A percentile compares a stretch with the other conserved stretches of the same genome.
phyloP scores from a whole-genome alignment of 2,329 filamentous ascomycete species.

The Fusarium goolgardi region DNA sequence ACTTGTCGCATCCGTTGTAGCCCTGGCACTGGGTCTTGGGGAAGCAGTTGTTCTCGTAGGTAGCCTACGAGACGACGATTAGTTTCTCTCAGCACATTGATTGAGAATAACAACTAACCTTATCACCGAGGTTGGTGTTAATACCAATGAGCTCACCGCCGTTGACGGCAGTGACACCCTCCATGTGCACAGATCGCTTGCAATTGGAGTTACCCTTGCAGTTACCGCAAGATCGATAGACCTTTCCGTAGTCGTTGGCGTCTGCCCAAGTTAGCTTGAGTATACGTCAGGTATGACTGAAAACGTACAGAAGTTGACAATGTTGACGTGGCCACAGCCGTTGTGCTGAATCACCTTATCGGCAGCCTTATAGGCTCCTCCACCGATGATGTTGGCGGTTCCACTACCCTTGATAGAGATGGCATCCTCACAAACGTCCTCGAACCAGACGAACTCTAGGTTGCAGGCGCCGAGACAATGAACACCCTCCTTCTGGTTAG shows the following conservation, averaged over 20 bases:
- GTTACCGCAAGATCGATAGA: slow-evolving; percentile 46
- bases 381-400: slow-evolving; percentile 55
- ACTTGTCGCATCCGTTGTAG: slow-evolving; percentile 48
- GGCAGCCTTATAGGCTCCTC: slow-evolving; percentile 57
- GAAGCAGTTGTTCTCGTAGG: slow-evolving; percentile 49
- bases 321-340: slow-evolving; percentile 57
- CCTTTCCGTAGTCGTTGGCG: slow-evolving; percentile 61
- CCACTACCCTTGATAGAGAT: slow-evolving; percentile 42
- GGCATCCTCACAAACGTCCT: slow-evolving; percentile 57
- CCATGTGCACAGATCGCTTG: slow-evolving; percentile 58
- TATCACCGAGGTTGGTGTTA: slow-evolving; percentile 54
- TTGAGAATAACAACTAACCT: slow-evolving; percentile 6
- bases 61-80: slow-evolving; percentile 30
- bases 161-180: slow-evolving; percentile 53
- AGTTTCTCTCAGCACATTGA: neutral
- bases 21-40: slow-evolving; percentile 47
- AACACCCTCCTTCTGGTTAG: slow-evolving; percentile 58
- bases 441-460: slow-evolving; percentile 61
- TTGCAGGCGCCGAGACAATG: slow-evolving; percentile 59
- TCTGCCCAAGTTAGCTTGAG: slow-evolving; percentile 19
- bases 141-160: slow-evolving; percentile 58
- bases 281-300: rapidly evolving
- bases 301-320: slow-evolving; percentile 47
- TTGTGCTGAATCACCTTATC: slow-evolving; percentile 63
- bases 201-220: slow-evolving; percentile 49